phyloP scores from a whole-genome alignment of 148 eudicot genomes.

The Simmondsia chinensis region DNA sequence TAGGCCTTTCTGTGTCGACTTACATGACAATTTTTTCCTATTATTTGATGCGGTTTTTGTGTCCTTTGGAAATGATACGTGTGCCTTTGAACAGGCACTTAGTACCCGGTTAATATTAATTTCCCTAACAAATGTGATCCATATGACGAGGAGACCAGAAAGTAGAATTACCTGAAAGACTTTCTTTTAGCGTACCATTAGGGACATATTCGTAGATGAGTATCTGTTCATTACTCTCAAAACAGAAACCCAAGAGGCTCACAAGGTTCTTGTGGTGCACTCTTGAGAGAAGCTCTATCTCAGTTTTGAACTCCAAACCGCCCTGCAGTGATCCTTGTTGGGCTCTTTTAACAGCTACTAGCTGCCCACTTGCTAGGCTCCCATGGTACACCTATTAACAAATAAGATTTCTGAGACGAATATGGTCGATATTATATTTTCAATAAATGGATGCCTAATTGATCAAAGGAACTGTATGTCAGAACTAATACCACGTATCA shows the following conservation, averaged over 20 bases:
- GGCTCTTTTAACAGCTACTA: constrained; percentile 76
- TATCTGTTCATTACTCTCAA: constrained; percentile 70
- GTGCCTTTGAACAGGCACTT: too few relatives aligned
- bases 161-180: constrained; percentile 44
- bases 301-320: constrained; percentile 75
- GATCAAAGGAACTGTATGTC: too few relatives aligned
- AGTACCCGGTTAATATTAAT: too few relatives aligned
- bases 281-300: constrained; percentile 83
- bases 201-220: constrained; percentile 74
- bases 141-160: not conserved
- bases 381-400: constrained; percentile 90
- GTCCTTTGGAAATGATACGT: too few relatives aligned
- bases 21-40: too few relatives aligned
- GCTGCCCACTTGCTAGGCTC: constrained; percentile 43
- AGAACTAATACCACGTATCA: too few relatives aligned
- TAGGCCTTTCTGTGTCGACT: too few relatives aligned
- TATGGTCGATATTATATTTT: too few relatives aligned
- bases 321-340: constrained; percentile 68
- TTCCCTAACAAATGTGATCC: not conserved
- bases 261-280: constrained; percentile 93
- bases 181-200: constrained; percentile 70
- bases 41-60: too few relatives aligned
- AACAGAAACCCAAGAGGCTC: constrained; percentile 70
- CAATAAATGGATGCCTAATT: too few relatives aligned
- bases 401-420: too few relatives aligned